Base-by-base conservation (phyloP, 176 grass and related monocot species). In the Carex cristatella region DNA sequence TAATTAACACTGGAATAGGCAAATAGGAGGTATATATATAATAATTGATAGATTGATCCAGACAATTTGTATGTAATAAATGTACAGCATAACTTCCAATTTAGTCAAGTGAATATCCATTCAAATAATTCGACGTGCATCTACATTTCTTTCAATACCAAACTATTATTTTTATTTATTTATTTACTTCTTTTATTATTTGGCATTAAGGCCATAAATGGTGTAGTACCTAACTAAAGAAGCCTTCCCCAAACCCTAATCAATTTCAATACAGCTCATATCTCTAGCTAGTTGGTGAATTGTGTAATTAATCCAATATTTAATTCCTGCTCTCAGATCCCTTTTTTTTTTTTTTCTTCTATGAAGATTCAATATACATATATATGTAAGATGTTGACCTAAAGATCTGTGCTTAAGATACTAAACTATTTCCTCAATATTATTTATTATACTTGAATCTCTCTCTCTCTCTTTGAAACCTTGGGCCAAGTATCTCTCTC, bases 361-460 rank as follows among this genome's bases (percentile, higher is more conserved):
- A 69, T 32, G 61, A 64, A 10, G 19, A 82, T 48, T 49, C 18
- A 30, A 42, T 32, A 23, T 81, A 48, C 42, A 32, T 82, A 18
- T 15, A 32, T 82, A 18, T 15, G 16, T 27, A 16, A 57, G 53
- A 53, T 79, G 74, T 51, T 57, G 53, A 61, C 61, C 79, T 82
- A 82, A 82, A 82, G 79, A 82, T 83, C 65, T 83, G 23, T 55
- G 59, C 44, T 61, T 35, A 83, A 35, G 23, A 40, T 64, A 81
- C 16, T 81, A 59, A 80, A 61, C 10, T 48, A 53, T 31, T 69
- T 83, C 5, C 81, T 69, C 9, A 30, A 32, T 30, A 55, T 53
- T 75, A 38, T 38, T 69, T 69, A 69, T 0, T 69, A 15, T 68
- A 69, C 54, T 55, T 51, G 68, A 83, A 30, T 46, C 16, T 64